Evolutionary conservation across 2,329 filamentous ascomycete genomes (phyloP).

Genomic region (Penicillium frequentans): DNA sequence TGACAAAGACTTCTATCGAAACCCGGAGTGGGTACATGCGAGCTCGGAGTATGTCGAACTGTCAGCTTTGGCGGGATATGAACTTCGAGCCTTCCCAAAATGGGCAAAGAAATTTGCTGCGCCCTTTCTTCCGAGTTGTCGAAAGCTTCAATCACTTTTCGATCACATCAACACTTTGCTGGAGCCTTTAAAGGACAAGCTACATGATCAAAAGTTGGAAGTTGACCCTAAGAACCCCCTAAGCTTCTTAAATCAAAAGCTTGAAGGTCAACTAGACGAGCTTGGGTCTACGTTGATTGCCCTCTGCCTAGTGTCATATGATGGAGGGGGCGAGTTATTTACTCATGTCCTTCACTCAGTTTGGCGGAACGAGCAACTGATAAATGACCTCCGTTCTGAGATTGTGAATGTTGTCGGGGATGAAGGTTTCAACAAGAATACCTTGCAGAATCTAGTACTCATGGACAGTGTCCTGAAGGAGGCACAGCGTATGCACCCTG

Average conservation of each 20-base stretch:
- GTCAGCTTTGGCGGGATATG: background rate
- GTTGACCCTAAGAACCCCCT: too few species aligned
- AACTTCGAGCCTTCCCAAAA: background rate
- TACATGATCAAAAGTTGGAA: too few species aligned
- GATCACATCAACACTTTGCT: too few species aligned
- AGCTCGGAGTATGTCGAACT: conserved; percentile 6
- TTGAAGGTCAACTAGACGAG: background rate
- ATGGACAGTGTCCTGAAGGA: conserved; percentile 30
- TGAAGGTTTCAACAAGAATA: conserved; percentile 3
- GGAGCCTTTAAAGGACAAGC: too few species aligned
- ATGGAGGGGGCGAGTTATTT: background rate
- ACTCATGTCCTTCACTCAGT: conserved; percentile 1
- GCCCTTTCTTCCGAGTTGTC: too few species aligned
- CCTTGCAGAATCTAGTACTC: conserved; percentile 4
- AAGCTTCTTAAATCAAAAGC: too few species aligned
- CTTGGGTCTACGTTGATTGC: conserved; percentile 1
- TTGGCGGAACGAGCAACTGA: background rate
- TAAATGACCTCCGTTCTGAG: conserved; percentile 6
- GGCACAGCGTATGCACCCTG: conserved; percentile 19
- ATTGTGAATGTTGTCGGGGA: conserved; percentile 6
- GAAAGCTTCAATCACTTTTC: too few species aligned
- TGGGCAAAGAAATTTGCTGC: too few species aligned
- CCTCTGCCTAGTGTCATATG: conserved; percentile 3
- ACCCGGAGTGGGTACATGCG: conserved; percentile 1
- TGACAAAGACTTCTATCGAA: conserved; percentile 1